A percentile compares a stretch with the other conserved stretches of the same genome.
Conservation (phyloP, 768 basidiomycete genomes). For the Auriscalpium microsporum region DNA sequence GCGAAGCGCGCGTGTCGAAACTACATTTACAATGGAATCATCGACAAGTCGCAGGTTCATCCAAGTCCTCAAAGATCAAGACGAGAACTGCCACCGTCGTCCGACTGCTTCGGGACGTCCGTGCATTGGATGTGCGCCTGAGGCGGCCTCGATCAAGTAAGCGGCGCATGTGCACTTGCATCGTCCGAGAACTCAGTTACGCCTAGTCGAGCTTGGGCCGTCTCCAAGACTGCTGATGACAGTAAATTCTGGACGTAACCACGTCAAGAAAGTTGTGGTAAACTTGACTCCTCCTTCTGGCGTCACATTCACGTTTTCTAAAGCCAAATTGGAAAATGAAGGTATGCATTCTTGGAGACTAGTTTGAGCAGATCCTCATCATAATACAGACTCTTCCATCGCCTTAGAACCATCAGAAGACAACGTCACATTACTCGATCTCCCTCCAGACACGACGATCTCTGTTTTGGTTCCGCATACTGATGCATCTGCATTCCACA, state of each 20-base stretch:
- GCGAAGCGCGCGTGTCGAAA: conserved; percentile 55
- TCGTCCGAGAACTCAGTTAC: neutral
- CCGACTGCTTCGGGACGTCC: conserved; percentile 52
- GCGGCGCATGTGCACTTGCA: conserved; percentile 9
- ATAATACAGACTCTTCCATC: conserved; percentile 6
- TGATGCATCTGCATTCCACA: conserved; percentile 50
- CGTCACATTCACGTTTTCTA: conserved; percentile 35
- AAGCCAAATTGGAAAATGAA: conserved; percentile 31
- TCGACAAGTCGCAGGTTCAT: conserved; percentile 26
- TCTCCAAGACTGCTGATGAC: conserved; percentile 44
- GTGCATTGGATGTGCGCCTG: conserved; percentile 56
- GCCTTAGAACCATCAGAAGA: conserved; percentile 33
- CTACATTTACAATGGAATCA: conserved; percentile 62
- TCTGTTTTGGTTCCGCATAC: conserved; percentile 57
- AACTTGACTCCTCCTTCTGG: conserved; percentile 49
- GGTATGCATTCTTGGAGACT: conserved; percentile 19
- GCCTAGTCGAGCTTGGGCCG: conserved; percentile 57
- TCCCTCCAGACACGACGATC: conserved; percentile 38
- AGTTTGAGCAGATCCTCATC: neutral
- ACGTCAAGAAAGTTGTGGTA: conserved; percentile 44
- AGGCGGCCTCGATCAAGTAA: conserved; percentile 40
- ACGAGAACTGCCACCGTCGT: conserved; percentile 36
- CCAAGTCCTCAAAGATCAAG: conserved; percentile 14
- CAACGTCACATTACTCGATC: conserved; percentile 37
- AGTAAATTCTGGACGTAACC: conserved; percentile 64